Evolutionary conservation across 306 rosid species (phyloP).

Genomic region (Prunus davidiana): DNA sequence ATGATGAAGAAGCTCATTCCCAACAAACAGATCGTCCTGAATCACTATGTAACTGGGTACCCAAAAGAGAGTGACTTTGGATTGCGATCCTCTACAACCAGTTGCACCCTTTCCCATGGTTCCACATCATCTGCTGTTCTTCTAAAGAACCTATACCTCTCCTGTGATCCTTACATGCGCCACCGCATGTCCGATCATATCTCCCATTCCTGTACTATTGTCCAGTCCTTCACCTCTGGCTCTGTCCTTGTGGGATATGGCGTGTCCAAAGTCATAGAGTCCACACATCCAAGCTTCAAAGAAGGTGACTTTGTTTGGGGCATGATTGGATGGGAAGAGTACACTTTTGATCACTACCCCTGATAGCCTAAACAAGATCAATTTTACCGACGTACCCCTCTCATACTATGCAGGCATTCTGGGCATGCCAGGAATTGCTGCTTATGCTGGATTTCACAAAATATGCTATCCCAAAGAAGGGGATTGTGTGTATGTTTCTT

Average conservation of each 20-base stretch:
- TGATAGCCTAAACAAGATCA: background rate
- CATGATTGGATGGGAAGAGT: background rate
- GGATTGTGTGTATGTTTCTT: background rate
- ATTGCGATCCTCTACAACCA: background rate
- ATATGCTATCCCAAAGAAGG: background rate
- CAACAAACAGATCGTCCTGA: conserved; percentile 3
- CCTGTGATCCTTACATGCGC: background rate
- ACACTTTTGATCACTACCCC: background rate
- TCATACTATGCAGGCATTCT: background rate
- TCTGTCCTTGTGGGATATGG: background rate
- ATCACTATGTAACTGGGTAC: background rate
- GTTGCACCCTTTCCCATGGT: background rate
- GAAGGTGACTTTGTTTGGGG: background rate
- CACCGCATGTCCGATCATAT: background rate
- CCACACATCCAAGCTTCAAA: background rate
- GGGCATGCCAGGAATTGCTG: background rate
- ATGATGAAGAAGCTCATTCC: background rate
- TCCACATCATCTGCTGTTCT: background rate
- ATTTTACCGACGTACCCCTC: background rate
- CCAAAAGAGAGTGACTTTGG: background rate
- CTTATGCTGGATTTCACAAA: background rate
- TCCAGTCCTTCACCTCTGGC: background rate
- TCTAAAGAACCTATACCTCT: background rate
- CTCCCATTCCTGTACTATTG: background rate
- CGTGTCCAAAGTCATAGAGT: background rate